Percentiles rank a stretch among this genome's conserved stretches.
phyloP scores from a whole-genome alignment of 2,329 filamentous ascomycete genomes.

The Colletotrichum lindemuthianum region DNA sequence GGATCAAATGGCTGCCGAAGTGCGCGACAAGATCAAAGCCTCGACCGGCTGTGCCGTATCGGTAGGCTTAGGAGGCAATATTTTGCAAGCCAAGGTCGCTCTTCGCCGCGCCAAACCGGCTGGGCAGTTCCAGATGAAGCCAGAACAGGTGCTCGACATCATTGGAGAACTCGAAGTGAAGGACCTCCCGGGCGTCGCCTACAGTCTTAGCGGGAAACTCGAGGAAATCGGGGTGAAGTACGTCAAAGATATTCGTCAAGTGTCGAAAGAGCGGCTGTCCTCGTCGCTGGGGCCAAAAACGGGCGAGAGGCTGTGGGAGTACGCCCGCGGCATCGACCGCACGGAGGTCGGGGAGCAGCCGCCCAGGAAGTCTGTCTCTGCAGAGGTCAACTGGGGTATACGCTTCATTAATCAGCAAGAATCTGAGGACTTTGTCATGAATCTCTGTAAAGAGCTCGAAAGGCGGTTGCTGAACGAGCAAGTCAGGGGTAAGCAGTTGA shows the following conservation, averaged over 20 bases:
- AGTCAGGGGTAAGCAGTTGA: slow-evolving; percentile 88
- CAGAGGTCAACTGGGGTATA: slow-evolving; percentile 98
- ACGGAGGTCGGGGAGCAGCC: slow-evolving; percentile 87
- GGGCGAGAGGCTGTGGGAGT: slow-evolving; percentile 89
- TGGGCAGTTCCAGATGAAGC: slow-evolving; percentile 88
- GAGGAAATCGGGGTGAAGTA: slow-evolving; percentile 85
- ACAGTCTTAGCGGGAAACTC: slow-evolving; percentile 86
- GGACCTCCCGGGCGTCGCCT: slow-evolving; percentile 89
- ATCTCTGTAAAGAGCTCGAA: slow-evolving; percentile 85
- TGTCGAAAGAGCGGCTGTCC: slow-evolving; percentile 79
- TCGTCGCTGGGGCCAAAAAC: slow-evolving; percentile 88
- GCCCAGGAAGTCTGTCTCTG: slow-evolving; percentile 91
- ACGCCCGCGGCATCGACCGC: slow-evolving; percentile 86
- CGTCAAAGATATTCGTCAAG: slow-evolving; percentile 83
- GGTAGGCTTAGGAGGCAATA: slow-evolving; percentile 90
- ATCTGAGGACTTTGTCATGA: slow-evolving; percentile 89
- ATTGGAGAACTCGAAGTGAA: slow-evolving; percentile 82
- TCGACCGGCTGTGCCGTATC: slow-evolving; percentile 89
- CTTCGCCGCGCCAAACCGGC: slow-evolving; percentile 93
- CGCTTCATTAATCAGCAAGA: slow-evolving; percentile 92
- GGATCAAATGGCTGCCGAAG: slow-evolving; percentile 72
- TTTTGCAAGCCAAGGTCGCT: slow-evolving; percentile 90
- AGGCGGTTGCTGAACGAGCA: slow-evolving; percentile 82
- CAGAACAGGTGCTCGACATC: slow-evolving; percentile 80
- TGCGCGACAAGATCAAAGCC: slow-evolving; percentile 77